phyloP scores from a whole-genome alignment of 352 stramenopile genomes.

The Pythium chondricola region DNA sequence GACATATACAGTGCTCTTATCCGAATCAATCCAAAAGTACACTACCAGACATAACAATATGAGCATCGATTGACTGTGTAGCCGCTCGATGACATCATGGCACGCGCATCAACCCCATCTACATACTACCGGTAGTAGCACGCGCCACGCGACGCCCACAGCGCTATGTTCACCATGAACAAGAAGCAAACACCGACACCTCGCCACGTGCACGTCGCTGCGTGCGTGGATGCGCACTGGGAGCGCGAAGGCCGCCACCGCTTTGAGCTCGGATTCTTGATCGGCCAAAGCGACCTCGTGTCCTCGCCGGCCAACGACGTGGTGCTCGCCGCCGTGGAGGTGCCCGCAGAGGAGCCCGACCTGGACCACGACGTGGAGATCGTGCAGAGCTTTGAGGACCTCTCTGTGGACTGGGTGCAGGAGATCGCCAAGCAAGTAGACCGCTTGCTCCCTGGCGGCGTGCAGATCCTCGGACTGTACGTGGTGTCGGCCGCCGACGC shows the following conservation, averaged over 20 bases:
- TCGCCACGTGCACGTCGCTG: constrained; percentile 11
- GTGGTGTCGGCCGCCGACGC: constrained; percentile 30
- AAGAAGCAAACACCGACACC: constrained; percentile 3
- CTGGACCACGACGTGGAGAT: constrained; percentile 27
- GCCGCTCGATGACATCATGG: constrained; percentile 2
- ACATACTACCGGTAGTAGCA: too few relatives aligned
- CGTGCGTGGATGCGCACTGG: constrained; percentile 17
- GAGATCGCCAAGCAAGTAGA: constrained; percentile 66
- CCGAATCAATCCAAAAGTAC: too few relatives aligned
- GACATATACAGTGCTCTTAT: neutral
- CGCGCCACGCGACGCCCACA: too few relatives aligned
- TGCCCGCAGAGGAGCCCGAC: constrained; percentile 36
- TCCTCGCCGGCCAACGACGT: constrained; percentile 21
- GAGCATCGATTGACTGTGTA: neutral
- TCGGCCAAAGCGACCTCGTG: constrained; percentile 39
- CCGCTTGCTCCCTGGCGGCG: constrained; percentile 49
- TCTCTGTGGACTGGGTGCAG: constrained; percentile 61
- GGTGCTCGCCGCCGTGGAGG: constrained; percentile 37
- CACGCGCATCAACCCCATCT: too few relatives aligned
- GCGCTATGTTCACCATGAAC: constrained; percentile 5
- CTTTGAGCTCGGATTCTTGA: constrained; percentile 57
- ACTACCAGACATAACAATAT: constrained; percentile 9
- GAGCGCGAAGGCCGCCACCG: constrained; percentile 14
- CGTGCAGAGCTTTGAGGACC: constrained; percentile 30
- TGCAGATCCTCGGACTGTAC: constrained; percentile 50